Percentiles rank a stretch among this genome's conserved stretches.
Evolutionary conservation across 306 rosid species (phyloP).

Genomic region (Quercus glauca): DNA sequence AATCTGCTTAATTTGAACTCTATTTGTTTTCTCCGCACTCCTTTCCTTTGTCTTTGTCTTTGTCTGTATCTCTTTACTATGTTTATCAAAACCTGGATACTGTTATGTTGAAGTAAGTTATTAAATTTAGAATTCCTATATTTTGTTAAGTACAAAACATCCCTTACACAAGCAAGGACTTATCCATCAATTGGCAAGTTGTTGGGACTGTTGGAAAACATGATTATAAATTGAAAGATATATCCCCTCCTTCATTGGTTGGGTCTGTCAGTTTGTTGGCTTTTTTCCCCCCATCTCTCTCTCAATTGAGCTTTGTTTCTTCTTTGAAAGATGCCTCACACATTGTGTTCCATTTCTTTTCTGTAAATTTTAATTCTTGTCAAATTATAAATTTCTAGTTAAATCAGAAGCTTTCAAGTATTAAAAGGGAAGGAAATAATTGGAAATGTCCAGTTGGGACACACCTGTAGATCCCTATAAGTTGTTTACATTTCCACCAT

Average conservation of each 20-base stretch:
- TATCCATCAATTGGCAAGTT: not conserved
- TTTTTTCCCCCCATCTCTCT: not conserved
- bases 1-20: conserved; percentile 13
- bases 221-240: not conserved
- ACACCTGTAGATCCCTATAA: not conserved
- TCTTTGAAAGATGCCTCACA: not conserved
- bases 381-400: not conserved
- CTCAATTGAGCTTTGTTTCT: not conserved
- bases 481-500: not conserved
- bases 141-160: not conserved
- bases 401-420: not conserved
- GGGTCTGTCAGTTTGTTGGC: not conserved
- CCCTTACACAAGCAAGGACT: not conserved
- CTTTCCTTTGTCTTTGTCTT: not conserved
- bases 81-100: not conserved
- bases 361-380: not conserved
- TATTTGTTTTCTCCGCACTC: not conserved
- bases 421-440: not conserved
- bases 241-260: not conserved
- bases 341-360: not conserved
- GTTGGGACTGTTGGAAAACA: not conserved
- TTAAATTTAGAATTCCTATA: not conserved
- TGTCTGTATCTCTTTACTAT: not conserved
- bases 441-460: not conserved
- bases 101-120: no score